Evolutionary conservation across 2,329 filamentous ascomycete species (phyloP).

Genomic region (Ceratocystis eucalypticola): DNA sequence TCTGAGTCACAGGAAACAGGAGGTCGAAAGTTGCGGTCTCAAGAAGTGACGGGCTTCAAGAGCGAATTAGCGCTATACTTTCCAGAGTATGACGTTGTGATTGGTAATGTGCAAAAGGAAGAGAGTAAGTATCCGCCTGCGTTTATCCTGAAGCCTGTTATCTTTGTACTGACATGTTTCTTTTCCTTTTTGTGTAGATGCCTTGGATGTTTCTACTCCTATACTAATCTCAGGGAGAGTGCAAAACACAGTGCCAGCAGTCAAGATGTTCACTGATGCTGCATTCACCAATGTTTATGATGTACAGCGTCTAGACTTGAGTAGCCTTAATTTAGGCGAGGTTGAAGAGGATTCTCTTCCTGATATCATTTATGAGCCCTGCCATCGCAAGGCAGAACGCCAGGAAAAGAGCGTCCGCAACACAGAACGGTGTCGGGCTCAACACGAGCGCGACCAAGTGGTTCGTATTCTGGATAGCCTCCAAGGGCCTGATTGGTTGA

Average conservation of each 20-base stretch:
- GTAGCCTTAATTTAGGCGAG: slow-evolving; percentile 37
- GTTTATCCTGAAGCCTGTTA: background rate
- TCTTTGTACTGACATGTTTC: background rate
- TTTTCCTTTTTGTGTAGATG: slow-evolving; percentile 38
- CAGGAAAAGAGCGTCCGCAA: slow-evolving; percentile 50
- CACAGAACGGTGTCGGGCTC: slow-evolving; percentile 48
- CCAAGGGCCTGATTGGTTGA: slow-evolving; percentile 83
- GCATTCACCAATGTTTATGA: slow-evolving; percentile 45
- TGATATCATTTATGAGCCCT: slow-evolving; percentile 39
- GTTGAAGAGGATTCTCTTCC: slow-evolving; percentile 41
- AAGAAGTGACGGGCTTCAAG: slow-evolving; percentile 74
- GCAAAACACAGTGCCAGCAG: background rate
- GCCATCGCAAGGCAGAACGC: slow-evolving; percentile 46
- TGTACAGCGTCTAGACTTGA: slow-evolving; percentile 43
- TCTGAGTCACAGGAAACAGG: slow-evolving; percentile 46
- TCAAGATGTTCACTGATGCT: slow-evolving; percentile 32
- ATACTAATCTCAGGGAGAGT: slow-evolving; percentile 41
- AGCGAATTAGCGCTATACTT: slow-evolving; percentile 88
- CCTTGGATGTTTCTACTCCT: slow-evolving; percentile 57
- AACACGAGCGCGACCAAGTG: slow-evolving; percentile 54
- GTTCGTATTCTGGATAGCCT: slow-evolving; percentile 62
- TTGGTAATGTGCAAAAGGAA: slow-evolving; percentile 71
- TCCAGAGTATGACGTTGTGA: slow-evolving; percentile 84
- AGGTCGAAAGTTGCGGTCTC: slow-evolving; percentile 67
- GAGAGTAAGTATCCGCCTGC: slow-evolving; percentile 43